phyloP scores from a whole-genome alignment of 2,329 filamentous ascomycete genomes.

The Aspergillus felis region DNA sequence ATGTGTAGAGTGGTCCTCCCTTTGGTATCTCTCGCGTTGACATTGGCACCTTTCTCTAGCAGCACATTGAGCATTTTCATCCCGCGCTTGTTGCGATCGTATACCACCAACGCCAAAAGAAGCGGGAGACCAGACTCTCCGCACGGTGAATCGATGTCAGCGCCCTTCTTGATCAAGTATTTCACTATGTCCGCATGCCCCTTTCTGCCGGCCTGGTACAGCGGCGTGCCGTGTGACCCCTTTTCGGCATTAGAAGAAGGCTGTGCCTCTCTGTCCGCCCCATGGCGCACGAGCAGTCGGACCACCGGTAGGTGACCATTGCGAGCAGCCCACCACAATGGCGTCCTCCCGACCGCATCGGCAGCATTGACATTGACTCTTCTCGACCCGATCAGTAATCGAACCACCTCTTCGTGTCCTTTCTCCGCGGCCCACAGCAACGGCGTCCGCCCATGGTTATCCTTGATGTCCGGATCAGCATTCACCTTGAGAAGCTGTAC shows the following conservation, averaged over 20 bases:
- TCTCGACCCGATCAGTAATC: slow-evolving; percentile 21
- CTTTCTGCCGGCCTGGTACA: slow-evolving; percentile 20
- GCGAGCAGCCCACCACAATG: slow-evolving; percentile 21
- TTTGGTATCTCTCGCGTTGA: slow-evolving; percentile 16
- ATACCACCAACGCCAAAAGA: slow-evolving; percentile 14
- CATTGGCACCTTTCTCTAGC: slow-evolving; percentile 21
- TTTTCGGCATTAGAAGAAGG: slow-evolving; percentile 3
- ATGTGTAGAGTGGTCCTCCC: slow-evolving; percentile 20
- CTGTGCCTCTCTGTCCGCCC: slow-evolving; percentile 14
- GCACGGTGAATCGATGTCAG: slow-evolving; percentile 17
- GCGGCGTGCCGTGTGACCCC: slow-evolving; percentile 13
- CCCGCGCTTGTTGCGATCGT: slow-evolving; percentile 15
- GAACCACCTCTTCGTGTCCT: slow-evolving; percentile 20
- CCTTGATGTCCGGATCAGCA: slow-evolving; percentile 8
- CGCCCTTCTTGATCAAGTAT: slow-evolving; percentile 23
- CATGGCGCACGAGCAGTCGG: slow-evolving; percentile 17
- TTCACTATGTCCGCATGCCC: slow-evolving; percentile 22
- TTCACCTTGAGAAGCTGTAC: slow-evolving; percentile 8
- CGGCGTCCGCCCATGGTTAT: slow-evolving; percentile 13
- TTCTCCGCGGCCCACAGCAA: slow-evolving; percentile 17
- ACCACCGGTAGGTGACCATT: slow-evolving; percentile 18
- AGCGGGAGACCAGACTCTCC: slow-evolving; percentile 16
- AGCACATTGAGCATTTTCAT: slow-evolving; percentile 17
- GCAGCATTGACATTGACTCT: slow-evolving; percentile 15
- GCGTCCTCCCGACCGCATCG: slow-evolving; percentile 16